phyloP scores from a whole-genome alignment of 805 yeast genomes.

The Saccharomycopsis amapae region DNA sequence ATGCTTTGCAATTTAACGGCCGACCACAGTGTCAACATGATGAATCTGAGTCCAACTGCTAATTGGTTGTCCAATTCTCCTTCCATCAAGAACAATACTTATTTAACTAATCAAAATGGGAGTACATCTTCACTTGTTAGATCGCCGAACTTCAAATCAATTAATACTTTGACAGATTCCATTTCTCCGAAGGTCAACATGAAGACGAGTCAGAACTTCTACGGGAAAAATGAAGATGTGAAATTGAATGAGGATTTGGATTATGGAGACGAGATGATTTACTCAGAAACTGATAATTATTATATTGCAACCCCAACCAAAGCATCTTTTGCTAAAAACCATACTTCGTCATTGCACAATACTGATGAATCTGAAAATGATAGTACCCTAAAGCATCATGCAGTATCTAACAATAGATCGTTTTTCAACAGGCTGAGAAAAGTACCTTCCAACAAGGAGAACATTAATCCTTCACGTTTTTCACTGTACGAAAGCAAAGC shows the following conservation, averaged over 20 bases:
- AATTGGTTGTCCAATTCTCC: slow-evolving; percentile 3
- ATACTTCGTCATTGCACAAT: too few species aligned
- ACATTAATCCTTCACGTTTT: too few species aligned
- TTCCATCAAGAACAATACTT: neutral
- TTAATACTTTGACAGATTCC: neutral
- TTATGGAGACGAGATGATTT: slow-evolving; percentile 8
- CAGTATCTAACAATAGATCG: too few species aligned
- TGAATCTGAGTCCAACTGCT: slow-evolving; percentile 1
- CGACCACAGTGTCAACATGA: too few species aligned
- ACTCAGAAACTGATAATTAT: slow-evolving; percentile 4
- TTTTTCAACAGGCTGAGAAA: too few species aligned
- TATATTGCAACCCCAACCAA: slow-evolving; percentile 7
- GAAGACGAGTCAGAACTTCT: neutral
- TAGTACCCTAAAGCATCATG: neutral
- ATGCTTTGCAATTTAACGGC: too few species aligned
- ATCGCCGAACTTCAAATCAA: slow-evolving; percentile 11
- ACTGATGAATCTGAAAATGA: neutral
- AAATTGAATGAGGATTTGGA: slow-evolving; percentile 9
- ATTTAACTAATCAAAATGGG: neutral
- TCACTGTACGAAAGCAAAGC: too few species aligned
- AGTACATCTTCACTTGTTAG: slow-evolving; percentile 7
- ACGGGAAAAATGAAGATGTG: neutral
- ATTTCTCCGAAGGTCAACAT: too few species aligned
- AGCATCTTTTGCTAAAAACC: neutral
- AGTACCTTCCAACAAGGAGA: neutral